phyloP scores from a whole-genome alignment of 371 early-diverging fungal genomes.

The Mucor plumbeus region DNA sequence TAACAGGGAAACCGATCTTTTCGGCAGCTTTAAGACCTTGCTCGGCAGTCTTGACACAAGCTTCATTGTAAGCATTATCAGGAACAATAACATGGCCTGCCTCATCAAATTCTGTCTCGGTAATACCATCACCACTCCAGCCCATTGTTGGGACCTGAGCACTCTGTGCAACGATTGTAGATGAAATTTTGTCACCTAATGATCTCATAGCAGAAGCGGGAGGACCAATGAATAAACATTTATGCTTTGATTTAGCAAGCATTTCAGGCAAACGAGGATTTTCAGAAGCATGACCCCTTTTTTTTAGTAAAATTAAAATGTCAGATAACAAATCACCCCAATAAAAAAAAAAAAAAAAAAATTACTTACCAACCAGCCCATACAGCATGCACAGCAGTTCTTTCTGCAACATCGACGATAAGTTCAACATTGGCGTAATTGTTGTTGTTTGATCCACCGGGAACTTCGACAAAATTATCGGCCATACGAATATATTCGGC shows the following conservation, averaged over 20 bases:
- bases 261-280: slow-evolving; percentile 95
- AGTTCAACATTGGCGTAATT: slow-evolving; percentile 98
- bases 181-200: slow-evolving; percentile 98
- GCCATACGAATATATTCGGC: slow-evolving; percentile 99
- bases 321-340: neutral
- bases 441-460: slow-evolving; percentile 95
- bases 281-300: slow-evolving; percentile 99
- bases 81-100: slow-evolving; percentile 83
- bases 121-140: slow-evolving; percentile 93
- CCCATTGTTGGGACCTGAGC: slow-evolving; percentile 96
- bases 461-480: slow-evolving; percentile 97
- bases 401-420: slow-evolving; percentile 97
- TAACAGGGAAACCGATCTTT: slow-evolving; percentile 94
- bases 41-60: slow-evolving; percentile 79
- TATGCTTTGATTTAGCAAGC: slow-evolving; percentile 77
- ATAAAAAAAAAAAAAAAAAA: slow-evolving; percentile 3
- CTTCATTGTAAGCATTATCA: slow-evolving; percentile 77
- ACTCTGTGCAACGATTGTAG: slow-evolving; percentile 97
- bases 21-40: slow-evolving; percentile 83
- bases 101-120: slow-evolving; percentile 66
- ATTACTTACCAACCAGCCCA: slow-evolving; percentile 72
- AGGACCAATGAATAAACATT: slow-evolving; percentile 97
- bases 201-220: slow-evolving; percentile 98
- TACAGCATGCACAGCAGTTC: slow-evolving; percentile 88
- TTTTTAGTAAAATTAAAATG: neutral